Evolutionary conservation across 495 filamentous ascomycete species (phyloP), one percentile per base, ranked within the genome.

Genomic region (Trichodelitschia bisporula): DNA sequence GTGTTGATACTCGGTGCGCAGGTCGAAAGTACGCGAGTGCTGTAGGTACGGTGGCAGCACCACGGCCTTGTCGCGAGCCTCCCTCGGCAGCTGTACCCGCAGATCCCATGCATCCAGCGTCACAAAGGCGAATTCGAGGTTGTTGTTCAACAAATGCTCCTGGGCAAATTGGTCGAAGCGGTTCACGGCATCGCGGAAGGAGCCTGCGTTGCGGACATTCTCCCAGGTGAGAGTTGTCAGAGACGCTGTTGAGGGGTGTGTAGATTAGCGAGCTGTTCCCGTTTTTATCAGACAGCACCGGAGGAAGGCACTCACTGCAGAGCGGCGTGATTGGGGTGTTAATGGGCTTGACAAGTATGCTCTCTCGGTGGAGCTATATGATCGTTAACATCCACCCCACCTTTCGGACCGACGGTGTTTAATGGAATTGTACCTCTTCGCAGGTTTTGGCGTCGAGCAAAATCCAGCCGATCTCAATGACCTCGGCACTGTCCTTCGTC

Each of bases 381-480:
- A 35, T 14, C 39, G 42, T 38, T 3, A 33, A 26, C 27, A 35
- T 23, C 33, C 28, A 37, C 23, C 15, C n/a, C n/a, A n/a, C n/a
- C n/a, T n/a, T n/a, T n/a, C n/a, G n/a, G n/a, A n/a, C n/a, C n/a
- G n/a, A n/a, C n/a, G n/a, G n/a, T n/a, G n/a, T n/a, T n/a, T n/a
- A n/a, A n/a, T n/a, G 26, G 31, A 26, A 18, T 31, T 58, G 38
- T 62, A 93, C 83, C 77, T 93, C 83, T 32, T 92, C 82, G 39
- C 77, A 74, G 29, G 64, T 70, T 56, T 83, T 79, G 32, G 80
- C 70, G 53, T 97, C 82, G 34, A 95, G 61, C 38, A 97, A 52
- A 41, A 95, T 89, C 89, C 86, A 97, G 28, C 86, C 86, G 43
- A 97, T 61, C 62, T 97, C 86, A 50, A 97, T 95, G 31, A 97